Conservation (phyloP, 2,329 filamentous ascomycete genomes). For the Diaporthe citrichinensis region DNA sequence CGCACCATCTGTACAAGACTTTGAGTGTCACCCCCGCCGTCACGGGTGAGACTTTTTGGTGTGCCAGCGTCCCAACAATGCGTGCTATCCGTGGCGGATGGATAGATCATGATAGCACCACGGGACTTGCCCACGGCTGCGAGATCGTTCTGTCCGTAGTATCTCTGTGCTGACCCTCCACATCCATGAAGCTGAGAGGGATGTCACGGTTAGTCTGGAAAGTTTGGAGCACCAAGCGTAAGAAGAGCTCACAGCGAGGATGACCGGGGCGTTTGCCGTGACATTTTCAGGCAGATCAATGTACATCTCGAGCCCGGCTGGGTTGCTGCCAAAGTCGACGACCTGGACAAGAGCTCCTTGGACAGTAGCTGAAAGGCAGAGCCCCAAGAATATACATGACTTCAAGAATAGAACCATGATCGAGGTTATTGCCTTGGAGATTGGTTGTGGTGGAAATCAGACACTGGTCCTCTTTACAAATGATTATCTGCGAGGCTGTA, state of each 20-base stretch:
- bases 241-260: neutral
- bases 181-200: slow-evolving; percentile 1
- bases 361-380: neutral
- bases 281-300: neutral
- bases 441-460: no score
- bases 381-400: neutral
- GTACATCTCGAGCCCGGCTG: neutral
- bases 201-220: neutral
- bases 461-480: no score
- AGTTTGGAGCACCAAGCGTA: neutral
- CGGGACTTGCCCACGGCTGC: slow-evolving; percentile 6
- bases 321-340: slow-evolving; percentile 1
- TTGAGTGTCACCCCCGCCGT: neutral
- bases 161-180: neutral
- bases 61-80: slow-evolving; percentile 8
- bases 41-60: slow-evolving; percentile 37
- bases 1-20: slow-evolving; percentile 11
- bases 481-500: neutral
- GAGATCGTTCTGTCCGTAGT: neutral
- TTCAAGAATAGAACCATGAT: neutral
- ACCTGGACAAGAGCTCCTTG: slow-evolving; percentile 7
- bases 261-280: neutral
- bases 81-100: slow-evolving; percentile 4
- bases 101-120: slow-evolving; percentile 13
- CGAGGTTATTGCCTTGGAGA: neutral